Evolutionary conservation across 352 stramenopile genomes (phyloP), one percentile per base, ranked within the genome.

Genomic region (Pythium angustatum): DNA sequence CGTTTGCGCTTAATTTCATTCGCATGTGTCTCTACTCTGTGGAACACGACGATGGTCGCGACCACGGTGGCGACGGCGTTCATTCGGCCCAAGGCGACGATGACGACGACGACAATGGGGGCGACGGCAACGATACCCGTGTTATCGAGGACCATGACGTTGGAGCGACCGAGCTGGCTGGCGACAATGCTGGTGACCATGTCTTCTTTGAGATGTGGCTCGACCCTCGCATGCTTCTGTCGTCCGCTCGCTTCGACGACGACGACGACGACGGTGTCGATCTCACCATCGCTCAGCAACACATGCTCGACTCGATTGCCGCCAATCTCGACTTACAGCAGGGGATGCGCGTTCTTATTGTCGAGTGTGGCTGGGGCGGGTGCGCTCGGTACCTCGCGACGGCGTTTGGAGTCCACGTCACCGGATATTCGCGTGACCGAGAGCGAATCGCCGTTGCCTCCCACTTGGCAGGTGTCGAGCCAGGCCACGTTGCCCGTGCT

Each of bases 131-230:
- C 33, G 30, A 24, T 24, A 24, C 6, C 6, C 31, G 14, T 9
- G 21, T 10, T 34, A 24, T 12, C 21, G 44, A n/a, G 22, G 26
- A 26, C 38, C 6, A 2, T 15, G 26, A 57, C 3, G 28, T 47
- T 26, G 55, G n/a, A 6, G 41, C 28, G 11, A n/a, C 44, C 2
- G 40, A 2, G 15, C 38, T 22, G 5, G 22, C 34, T 30, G 31
- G 26, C n/a, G 26, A 22, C 10, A 15, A n/a, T 31, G 26, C 68
- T 75, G 88, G 76, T 75, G 51, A 90, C 58, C 73, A 87, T n/a
- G n/a, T n/a, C 51, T 92, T 93, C 55, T 93, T 91, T 68, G 78
- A 85, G 72, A 64, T 85, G 28, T 93, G 85, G 85, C 72, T 93
- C 11, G 83, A 88, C 70, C 79, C 81, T 9, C 75, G 79, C 67